Evolutionary conservation across 192 early-diverging fungal species (phyloP), one percentile per base, ranked within the genome.

Genomic region (Tieghemiomyces parasiticus): DNA sequence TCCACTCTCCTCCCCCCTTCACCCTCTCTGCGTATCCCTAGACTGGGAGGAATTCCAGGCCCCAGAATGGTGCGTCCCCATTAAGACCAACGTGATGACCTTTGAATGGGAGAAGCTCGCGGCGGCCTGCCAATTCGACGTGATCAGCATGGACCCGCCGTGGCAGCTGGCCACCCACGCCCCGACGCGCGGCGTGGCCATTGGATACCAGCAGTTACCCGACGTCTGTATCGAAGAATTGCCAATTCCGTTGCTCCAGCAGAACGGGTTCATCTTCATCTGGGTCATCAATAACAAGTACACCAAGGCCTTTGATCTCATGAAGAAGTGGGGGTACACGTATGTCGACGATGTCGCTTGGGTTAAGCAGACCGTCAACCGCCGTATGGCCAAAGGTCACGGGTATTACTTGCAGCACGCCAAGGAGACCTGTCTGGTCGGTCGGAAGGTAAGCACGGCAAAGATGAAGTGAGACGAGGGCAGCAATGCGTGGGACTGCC

Each of bases 261-360:
- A 74, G 20, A 87, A 85, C 64, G 93, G 93, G 24, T 94, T 94
- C 62, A 81, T 94, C 4, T 97, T 97, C 64, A 93, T 97, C 55
- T 97, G 93, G 93, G 93, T 97, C 44, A 94, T 97, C 66, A 97
- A 97, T 75, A 92, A 91, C 80, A 97, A 94, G 77, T 97, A 93
- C 74, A 86, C 87, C 55, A 89, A 85, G 66, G 91, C 91, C 0
- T 93, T 96, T 69, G 91, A 89, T 63, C 70, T 94, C 50, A 89
- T 96, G 90, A 83, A 86, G 69, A 84, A 86, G 69, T 96, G 93
- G 93, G 93, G 93, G 14, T 92, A 92, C 68, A 86, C 77, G 69
- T 91, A 92, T 62, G 87, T 93, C 10, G 93, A 96, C 67, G 92
- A 94, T 68, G 89, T 96, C 32, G 88, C 93, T 19, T 96, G 93